These are phyloP conservation scores for Leucocoprinus sp. DNA, from an alignment of 768 basidiomycete species.

Conservation along the genomic window DNA sequence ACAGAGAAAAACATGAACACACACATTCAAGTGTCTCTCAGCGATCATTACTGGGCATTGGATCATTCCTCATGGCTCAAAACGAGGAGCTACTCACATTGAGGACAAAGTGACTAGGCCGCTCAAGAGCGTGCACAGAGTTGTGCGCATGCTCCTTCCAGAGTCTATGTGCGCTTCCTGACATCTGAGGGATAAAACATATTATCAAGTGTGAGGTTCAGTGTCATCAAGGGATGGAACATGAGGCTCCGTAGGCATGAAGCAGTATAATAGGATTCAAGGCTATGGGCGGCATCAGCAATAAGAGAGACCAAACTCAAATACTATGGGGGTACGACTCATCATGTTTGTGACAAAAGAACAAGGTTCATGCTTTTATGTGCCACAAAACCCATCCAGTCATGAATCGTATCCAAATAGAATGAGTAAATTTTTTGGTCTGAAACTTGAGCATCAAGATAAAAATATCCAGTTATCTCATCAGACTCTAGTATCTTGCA, in stretches of 20 bases:
- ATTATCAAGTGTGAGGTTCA: constrained; percentile 16
- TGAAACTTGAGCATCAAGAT: too few species aligned
- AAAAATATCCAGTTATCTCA: too few species aligned
- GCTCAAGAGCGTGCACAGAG: constrained; percentile 17
- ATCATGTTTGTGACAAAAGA: too few species aligned
- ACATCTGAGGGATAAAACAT: constrained; percentile 13
- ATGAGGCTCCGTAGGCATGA: constrained; percentile 15
- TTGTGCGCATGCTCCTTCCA: constrained; percentile 24
- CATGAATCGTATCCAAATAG: too few species aligned
- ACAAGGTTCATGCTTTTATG: too few species aligned
- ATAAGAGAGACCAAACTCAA: constrained; percentile 15
- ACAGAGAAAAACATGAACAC: background rate
- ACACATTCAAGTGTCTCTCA: constrained; percentile 12
- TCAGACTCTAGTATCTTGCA: too few species aligned
- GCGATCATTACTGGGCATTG: background rate
- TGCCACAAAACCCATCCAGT: background rate
- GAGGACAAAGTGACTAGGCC: constrained; percentile 18
- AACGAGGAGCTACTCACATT: constrained; percentile 16
- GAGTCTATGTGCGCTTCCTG: constrained; percentile 16
- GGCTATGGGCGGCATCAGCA: constrained; percentile 15
- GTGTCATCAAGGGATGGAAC: constrained; percentile 19
- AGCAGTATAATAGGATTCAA: constrained; percentile 18
- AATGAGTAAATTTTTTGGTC: too few species aligned
- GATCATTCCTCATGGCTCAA: background rate
- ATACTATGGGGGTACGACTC: background rate